Base-by-base conservation (phyloP, 257 asterid species). In the Thymus mandschuricus region DNA sequence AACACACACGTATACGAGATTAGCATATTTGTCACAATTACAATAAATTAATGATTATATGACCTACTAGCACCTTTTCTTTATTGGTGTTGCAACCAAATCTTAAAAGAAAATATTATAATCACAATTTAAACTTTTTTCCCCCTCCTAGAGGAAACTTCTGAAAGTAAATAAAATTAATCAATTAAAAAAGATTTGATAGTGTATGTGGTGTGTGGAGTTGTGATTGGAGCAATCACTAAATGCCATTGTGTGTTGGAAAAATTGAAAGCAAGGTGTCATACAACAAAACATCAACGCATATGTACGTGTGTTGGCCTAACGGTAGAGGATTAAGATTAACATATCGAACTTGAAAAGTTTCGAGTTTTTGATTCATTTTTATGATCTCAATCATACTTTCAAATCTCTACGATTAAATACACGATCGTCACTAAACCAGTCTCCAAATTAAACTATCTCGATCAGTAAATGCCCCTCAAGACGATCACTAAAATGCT, bases 21-120 rank as follows among this genome's bases (percentile, higher is more conserved):
- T 54, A 45, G 64, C 54, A 68, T 68, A 68, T 28, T 38, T 69
- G 73, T 57, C 55, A 40, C 35, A 43, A 11, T 9, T 55, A 40
- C 54, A 27, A 34, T 43, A 27, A 69, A 29, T 10, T 43, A 43
- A 43, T 60, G 21, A 41, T 69, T 57, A 21, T 10, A 49, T 38
- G 68, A 35, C 75, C 54, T 30, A 71, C 68, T 27, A 45, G 28
- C 8, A 46, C 50, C 27, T 69, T 46, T 28, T 45, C 41, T 64
- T 31, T 43, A 28, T 27, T 31, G 72, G 4, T 73, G 77, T 48
- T 66, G 55, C 38, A 12, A 29, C 41, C 21, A 61, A 62, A 29
- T 38, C 41, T 43, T 40, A 61, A n/a, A 3, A 13, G 35, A 12
- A 60, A 1, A 21, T 21, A 21, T 21, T 6, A 7, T 21, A 27